Conservation (phyloP, 1,139 yeast species). For the Scheffersomyces cryptocercus region DNA sequence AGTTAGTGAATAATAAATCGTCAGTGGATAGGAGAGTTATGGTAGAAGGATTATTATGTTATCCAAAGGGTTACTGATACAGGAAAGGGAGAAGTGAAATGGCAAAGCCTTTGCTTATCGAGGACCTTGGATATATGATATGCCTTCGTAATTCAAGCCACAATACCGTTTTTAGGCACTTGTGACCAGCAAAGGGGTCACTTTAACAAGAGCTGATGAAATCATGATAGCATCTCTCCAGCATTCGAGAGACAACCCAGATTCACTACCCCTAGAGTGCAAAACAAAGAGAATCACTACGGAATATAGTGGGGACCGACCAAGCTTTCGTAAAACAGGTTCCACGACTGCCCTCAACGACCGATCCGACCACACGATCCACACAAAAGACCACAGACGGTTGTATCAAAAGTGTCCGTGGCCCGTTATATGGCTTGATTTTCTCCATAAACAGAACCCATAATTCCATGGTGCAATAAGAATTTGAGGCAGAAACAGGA, state of each 20-base stretch:
- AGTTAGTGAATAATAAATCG: too few species aligned
- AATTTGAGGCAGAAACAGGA: slow-evolving; percentile 77
- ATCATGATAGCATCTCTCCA: too few species aligned
- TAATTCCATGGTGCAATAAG: slow-evolving; percentile 48
- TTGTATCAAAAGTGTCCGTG: slow-evolving; percentile 40
- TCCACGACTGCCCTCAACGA: slow-evolving; percentile 21
- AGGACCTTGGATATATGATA: too few species aligned
- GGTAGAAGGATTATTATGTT: too few species aligned
- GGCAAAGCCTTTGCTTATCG: too few species aligned
- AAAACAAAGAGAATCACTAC: not conserved
- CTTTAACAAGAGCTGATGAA: too few species aligned
- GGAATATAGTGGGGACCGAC: slow-evolving; percentile 27
- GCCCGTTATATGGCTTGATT: slow-evolving; percentile 51
- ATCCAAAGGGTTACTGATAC: too few species aligned
- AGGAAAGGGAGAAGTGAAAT: too few species aligned
- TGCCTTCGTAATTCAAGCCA: too few species aligned
- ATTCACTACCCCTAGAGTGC: not conserved
- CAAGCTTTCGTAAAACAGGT: slow-evolving; percentile 12
- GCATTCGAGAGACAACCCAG: not conserved
- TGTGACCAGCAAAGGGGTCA: too few species aligned
- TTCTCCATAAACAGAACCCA: slow-evolving; percentile 74
- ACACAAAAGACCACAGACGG: slow-evolving; percentile 29
- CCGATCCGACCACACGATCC: slow-evolving; percentile 43
- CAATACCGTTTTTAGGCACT: too few species aligned
- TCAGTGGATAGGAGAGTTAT: too few species aligned